Evolutionary conservation across 208 protist species (phyloP), one percentile per base, ranked within the genome.

Genomic region (Angomonas ambiguus): DNA sequence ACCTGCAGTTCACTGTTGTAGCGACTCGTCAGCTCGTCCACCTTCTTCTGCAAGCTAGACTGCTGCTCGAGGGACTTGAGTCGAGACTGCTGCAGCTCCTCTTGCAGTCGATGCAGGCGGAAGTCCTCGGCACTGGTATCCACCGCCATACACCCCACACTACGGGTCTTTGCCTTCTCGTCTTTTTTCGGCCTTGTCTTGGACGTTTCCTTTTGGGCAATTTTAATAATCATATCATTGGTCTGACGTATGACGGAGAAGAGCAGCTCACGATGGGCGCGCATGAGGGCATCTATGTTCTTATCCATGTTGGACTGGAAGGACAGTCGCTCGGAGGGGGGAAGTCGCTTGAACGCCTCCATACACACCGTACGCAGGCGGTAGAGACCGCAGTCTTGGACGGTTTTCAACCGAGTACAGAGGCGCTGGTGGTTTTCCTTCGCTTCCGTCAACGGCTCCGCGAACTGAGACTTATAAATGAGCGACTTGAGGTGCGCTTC

Each of bases 181-280:
- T 63, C 3, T 31, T 83, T 66, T 1, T 65, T 56, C n/a, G 83
- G 60, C 8, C 34, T 33, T 20, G 31, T 65, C 0, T 74, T 58
- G 10, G 68, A 61, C n/a, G 56, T 56, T 62, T 89, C 80, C 22
- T 64, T 69, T 28, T 75, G 63, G n/a, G 69, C 65, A n/a, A n/a
- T n/a, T n/a, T n/a, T n/a, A n/a, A n/a, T n/a, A n/a, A n/a, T n/a
- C n/a, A n/a, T n/a, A n/a, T n/a, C n/a, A 16, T n/a, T 45, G 38
- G 38, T 8, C 8, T n/a, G 38, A 8, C 16, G 38, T 1, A 90
- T 62, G 13, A 90, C 53, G 0, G 61, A 48, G 64, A 77, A 83
- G 8, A 91, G 78, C 13, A 83, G 35, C 11, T 85, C 80, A n/a
- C 78, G 84, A n/a, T 87, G 80, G 1, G 65, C 62, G 27, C 67